Evolutionary conservation across 371 early-diverging fungal genomes (phyloP), one percentile per base, ranked within the genome.

Genomic region (Nematocida major): DNA sequence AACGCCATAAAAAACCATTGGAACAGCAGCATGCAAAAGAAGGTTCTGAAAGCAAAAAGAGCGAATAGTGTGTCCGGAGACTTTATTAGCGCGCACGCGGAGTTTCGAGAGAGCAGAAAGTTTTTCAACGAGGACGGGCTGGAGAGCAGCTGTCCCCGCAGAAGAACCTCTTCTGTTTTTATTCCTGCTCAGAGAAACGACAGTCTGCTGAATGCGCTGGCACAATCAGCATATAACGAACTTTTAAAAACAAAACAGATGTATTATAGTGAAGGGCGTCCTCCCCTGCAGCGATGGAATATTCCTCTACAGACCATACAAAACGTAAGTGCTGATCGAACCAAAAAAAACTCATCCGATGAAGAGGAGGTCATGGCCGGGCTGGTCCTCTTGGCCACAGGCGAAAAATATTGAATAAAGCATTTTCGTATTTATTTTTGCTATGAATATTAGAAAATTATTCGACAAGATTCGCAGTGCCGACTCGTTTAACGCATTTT

Each of bases 1-100:
- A 86, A 86, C 79, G 68, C 86, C 43, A 82, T 86, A 34, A 86
- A 86, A 63, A 86, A 86, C 66, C 82, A 80, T 47, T 86, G 83
- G 82, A 83, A 85, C 62, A 81, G 80, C 57, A 78, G 79, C 28
- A 82, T 84, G 76, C 78, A 80, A 39, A 80, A 82, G 63, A 82
- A 80, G 51, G 57, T 39, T 15, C 54, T 61, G 13, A 84, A 73
- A 38, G 38, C 48, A 42, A 66, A 65, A 53, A 57, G 82, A 26
- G 78, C 79, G 5, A 73, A 68, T 24, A 81, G 80, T 39, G 65
- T 82, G 59, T 80, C 79, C 45, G 77, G 80, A 11, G 67, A 73
- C 39, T 79, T 79, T 49, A 67, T 70, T 39, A 43, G 63, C 3
- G 59, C 62, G 34, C 57, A 57, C 34, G 34, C 26, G 9, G 47